These are phyloP conservation scores for Cochlearia excelsa DNA, from an alignment of 345 rosid species.

Conservation along the genomic window DNA sequence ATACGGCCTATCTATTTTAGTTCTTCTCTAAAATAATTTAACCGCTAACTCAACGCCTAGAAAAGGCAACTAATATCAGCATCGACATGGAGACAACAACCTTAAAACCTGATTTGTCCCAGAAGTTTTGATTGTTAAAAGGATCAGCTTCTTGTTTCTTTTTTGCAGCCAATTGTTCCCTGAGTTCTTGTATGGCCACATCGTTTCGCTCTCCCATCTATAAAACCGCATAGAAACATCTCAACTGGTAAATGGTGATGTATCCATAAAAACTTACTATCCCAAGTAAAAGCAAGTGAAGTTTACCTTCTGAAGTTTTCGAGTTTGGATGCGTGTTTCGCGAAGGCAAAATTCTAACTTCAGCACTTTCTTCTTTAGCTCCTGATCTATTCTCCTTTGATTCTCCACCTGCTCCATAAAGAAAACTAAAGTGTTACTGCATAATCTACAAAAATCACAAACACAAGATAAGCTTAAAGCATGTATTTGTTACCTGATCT, in stretches of 20 bases:
- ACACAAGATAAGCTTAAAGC: slow-evolving; percentile 18
- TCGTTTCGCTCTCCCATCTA: slow-evolving; percentile 89
- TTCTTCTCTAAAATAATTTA: slow-evolving; percentile 5
- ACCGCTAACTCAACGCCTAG: slow-evolving; percentile 52
- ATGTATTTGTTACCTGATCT: slow-evolving; percentile 54
- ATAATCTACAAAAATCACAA: not conserved
- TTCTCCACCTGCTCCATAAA: slow-evolving; percentile 63
- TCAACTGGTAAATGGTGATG: not conserved
- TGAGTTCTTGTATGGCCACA: slow-evolving; percentile 66
- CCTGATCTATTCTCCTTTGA: slow-evolving; percentile 77
- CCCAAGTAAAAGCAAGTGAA: slow-evolving; percentile 12
- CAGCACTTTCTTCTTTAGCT: slow-evolving; percentile 78
- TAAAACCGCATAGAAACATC: slow-evolving; percentile 9
- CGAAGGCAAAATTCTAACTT: slow-evolving; percentile 91
- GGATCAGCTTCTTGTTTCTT: slow-evolving; percentile 35
- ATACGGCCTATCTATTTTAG: slow-evolving; percentile 20
- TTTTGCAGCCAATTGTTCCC: slow-evolving; percentile 57
- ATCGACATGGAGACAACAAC: slow-evolving; percentile 79
- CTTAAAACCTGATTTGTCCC: slow-evolving; percentile 87
- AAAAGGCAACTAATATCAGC: slow-evolving; percentile 71
- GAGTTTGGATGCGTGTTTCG: slow-evolving; percentile 75
- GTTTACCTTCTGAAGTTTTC: slow-evolving; percentile 75
- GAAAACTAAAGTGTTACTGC: not conserved
- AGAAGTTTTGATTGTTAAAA: slow-evolving; percentile 56
- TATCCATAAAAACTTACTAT: not conserved